These are phyloP conservation scores for Fomitopsis schrenkii DNA, from an alignment of 1,284 basidiomycete genomes.

Conservation along the genomic window DNA sequence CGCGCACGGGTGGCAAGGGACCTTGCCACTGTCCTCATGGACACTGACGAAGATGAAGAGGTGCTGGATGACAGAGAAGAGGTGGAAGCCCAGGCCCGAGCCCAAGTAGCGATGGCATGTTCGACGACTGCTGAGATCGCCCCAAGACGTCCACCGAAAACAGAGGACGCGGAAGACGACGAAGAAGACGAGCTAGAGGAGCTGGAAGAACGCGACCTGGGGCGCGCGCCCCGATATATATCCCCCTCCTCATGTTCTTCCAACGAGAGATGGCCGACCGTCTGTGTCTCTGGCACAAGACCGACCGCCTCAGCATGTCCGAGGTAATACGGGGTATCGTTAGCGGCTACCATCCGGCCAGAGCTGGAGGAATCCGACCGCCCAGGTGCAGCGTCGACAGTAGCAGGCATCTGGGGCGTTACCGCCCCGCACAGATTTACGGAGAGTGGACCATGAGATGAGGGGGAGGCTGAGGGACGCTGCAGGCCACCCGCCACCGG, in stretches of 20 bases:
- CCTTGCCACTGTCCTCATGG: conserved; percentile 28
- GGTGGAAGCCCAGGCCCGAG: conserved; percentile 40
- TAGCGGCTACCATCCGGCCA: not conserved
- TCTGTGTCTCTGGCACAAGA: conserved; percentile 15
- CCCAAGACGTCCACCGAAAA: conserved; percentile 34
- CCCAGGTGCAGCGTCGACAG: not conserved
- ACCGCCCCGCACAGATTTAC: conserved; percentile 5
- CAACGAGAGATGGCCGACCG: conserved; percentile 10
- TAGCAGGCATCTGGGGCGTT: conserved; percentile 7
- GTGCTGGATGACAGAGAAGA: conserved; percentile 24
- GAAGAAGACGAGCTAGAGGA: conserved; percentile 34
- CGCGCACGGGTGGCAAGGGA: conserved; percentile 39
- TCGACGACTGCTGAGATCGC: conserved; percentile 41
- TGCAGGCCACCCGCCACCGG: not conserved
- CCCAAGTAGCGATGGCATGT: conserved; percentile 43
- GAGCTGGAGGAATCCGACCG: conserved; percentile 1
- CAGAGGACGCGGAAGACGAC: conserved; percentile 26
- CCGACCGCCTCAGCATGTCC: conserved; percentile 14
- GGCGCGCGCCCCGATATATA: conserved; percentile 58
- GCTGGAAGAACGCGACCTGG: conserved; percentile 26
- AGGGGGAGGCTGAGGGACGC: not conserved
- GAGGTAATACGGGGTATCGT: conserved; percentile 6
- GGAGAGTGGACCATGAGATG: conserved; percentile 7
- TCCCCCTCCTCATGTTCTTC: conserved; percentile 39
- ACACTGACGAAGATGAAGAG: conserved; percentile 36